Percentiles rank a stretch among this genome's conserved stretches.
Conservation (phyloP, 2,329 filamentous ascomycete species). For the Fusarium sp. region DNA sequence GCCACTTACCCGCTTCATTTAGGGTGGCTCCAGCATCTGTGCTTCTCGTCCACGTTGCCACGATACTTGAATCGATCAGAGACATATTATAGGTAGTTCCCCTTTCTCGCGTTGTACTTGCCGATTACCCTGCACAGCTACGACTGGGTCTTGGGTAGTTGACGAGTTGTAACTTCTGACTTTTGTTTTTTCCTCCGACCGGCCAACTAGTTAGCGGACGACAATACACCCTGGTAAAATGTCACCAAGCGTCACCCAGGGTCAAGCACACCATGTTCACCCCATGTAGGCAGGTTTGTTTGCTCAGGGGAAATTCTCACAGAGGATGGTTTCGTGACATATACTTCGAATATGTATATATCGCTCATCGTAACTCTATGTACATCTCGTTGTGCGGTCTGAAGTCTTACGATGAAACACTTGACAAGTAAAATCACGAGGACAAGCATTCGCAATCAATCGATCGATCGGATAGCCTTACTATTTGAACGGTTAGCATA, state of each 20-base stretch:
- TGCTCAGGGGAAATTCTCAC: background rate
- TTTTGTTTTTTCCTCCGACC: background rate
- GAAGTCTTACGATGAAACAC: background rate
- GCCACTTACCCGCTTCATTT: conserved; percentile 34
- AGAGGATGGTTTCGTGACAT: conserved; percentile 10
- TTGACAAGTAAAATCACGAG: background rate
- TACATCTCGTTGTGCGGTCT: too few species aligned
- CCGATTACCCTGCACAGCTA: conserved; percentile 4
- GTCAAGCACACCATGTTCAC: background rate
- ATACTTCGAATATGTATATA: background rate
- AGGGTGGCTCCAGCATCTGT: conserved; percentile 22
- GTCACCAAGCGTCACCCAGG: background rate
- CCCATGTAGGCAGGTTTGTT: conserved; percentile 3
- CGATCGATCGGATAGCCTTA: conserved; percentile 3
- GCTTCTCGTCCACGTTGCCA: conserved; percentile 23
- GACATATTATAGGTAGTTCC: conserved; percentile 26
- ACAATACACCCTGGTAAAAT: conserved; percentile 1
- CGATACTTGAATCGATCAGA: conserved; percentile 28
- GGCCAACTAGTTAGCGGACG: conserved; percentile 1
- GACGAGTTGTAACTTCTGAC: background rate
- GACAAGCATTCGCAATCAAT: conserved; percentile 3
- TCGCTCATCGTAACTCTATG: background rate
- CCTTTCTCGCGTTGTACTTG: conserved; percentile 26
- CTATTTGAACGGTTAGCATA: background rate
- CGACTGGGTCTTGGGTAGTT: conserved; percentile 10